Evolutionary conservation across 2,329 filamentous ascomycete species (phyloP).

Genomic region (Pseudogymnoascus sp.): DNA sequence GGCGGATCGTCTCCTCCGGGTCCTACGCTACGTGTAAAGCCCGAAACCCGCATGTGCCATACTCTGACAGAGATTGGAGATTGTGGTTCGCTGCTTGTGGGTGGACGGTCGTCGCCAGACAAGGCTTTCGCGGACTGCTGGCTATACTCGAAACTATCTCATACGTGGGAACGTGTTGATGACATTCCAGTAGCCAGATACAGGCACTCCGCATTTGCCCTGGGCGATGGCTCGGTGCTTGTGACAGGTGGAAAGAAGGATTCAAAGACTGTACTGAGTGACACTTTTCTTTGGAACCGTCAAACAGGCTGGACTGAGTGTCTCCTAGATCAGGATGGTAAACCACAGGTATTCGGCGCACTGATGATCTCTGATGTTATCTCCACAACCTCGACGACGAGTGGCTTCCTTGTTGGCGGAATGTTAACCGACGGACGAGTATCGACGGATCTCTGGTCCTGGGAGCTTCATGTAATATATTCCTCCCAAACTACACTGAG

Average conservation of each 20-base stretch:
- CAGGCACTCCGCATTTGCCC: conserved; percentile 59
- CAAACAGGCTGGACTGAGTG: conserved; percentile 26
- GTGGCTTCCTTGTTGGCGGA: conserved; percentile 47
- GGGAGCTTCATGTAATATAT: conserved; percentile 43
- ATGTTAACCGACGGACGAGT: conserved; percentile 60
- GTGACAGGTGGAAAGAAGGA: conserved; percentile 26
- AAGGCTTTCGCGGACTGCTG: conserved; percentile 67
- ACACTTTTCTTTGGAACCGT: conserved; percentile 26
- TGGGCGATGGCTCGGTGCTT: conserved; percentile 45
- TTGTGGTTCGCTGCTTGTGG: conserved; percentile 57
- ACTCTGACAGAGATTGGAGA: conserved; percentile 61
- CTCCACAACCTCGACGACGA: neutral
- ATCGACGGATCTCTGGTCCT: conserved; percentile 56
- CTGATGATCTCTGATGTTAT: neutral
- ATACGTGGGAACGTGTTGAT: conserved; percentile 56
- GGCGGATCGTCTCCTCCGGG: conserved; percentile 14
- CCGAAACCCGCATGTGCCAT: conserved; percentile 61
- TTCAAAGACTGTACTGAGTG: conserved; percentile 20
- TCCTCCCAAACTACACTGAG: neutral
- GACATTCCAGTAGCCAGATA: conserved; percentile 67
- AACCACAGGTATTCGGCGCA: neutral
- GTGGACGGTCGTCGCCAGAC: conserved; percentile 72
- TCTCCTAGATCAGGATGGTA: neutral
- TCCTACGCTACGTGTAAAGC: conserved; percentile 24
- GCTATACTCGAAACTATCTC: conserved; percentile 52